These are phyloP conservation scores for Tilletia walkeri DNA, from an alignment of 1,284 basidiomycete genomes.

Conservation along the genomic window DNA sequence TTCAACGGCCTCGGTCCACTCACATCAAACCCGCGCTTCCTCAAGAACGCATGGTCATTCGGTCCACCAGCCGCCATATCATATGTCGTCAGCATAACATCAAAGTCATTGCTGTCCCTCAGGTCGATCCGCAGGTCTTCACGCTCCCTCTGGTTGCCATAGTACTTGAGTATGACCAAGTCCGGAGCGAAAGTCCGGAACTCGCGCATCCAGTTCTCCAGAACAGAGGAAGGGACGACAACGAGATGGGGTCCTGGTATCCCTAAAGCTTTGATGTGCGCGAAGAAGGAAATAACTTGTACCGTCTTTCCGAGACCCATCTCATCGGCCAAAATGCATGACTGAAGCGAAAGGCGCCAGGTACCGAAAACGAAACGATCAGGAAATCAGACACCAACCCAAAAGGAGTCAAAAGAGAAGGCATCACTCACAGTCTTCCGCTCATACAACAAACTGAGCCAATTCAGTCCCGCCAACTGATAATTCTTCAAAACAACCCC, in stretches of 20 bases:
- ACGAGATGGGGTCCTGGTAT: slow-evolving; percentile 83
- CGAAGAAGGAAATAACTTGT: slow-evolving; percentile 95
- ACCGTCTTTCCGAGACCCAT: slow-evolving; percentile 87
- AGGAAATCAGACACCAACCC: neutral
- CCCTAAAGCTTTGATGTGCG: slow-evolving; percentile 76
- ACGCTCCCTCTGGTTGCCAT: slow-evolving; percentile 88
- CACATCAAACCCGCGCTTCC: slow-evolving; percentile 77
- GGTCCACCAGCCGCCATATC: slow-evolving; percentile 78
- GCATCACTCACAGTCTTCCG: slow-evolving; percentile 58
- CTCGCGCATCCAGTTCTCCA: slow-evolving; percentile 98
- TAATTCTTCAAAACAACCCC: slow-evolving; percentile 88
- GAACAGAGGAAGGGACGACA: slow-evolving; percentile 83
- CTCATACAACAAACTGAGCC: slow-evolving; percentile 93
- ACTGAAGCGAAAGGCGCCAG: neutral
- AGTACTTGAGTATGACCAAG: slow-evolving; percentile 87
- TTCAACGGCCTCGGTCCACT: slow-evolving; percentile 56
- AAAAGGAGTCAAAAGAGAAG: neutral
- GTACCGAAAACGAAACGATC: neutral
- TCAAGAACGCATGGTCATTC: slow-evolving; percentile 85
- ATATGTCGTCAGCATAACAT: slow-evolving; percentile 94
- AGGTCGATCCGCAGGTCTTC: slow-evolving; percentile 70
- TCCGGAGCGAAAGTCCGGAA: slow-evolving; percentile 82
- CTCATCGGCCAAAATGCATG: slow-evolving; percentile 57
- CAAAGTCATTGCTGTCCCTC: slow-evolving; percentile 65
- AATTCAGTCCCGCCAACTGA: slow-evolving; percentile 94